Percentiles rank a stretch among this genome's conserved stretches.
Evolutionary conservation across 768 basidiomycete genomes (phyloP).

Genomic region (Kwoniella botswanensis): DNA sequence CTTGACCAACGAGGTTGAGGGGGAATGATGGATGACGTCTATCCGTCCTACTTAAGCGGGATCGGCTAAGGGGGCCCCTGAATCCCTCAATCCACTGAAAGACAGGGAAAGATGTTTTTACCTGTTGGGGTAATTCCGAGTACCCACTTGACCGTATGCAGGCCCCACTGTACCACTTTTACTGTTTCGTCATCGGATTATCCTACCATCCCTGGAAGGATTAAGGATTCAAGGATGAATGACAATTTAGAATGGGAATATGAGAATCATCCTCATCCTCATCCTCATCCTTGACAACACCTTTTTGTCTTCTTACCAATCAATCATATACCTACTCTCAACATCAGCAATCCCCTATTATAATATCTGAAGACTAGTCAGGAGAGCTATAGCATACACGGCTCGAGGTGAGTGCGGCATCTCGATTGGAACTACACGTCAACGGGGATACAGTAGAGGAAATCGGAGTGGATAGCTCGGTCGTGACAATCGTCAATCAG

Average conservation of each 20-base stretch:
- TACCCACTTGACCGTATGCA: background rate
- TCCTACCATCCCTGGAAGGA: background rate
- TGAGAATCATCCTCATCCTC: background rate
- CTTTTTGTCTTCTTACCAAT: background rate
- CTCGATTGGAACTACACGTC: background rate
- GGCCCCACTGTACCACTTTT: constrained; percentile 12
- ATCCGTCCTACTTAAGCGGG: background rate
- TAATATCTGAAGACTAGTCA: background rate
- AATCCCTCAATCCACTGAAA: constrained; percentile 1
- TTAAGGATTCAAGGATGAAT: background rate
- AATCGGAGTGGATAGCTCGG: background rate
- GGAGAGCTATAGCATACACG: background rate
- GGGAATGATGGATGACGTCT: constrained; percentile 1
- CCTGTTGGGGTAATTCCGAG: constrained; percentile 7
- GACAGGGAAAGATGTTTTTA: background rate
- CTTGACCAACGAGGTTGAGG: background rate
- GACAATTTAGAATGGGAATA: constrained; percentile 3
- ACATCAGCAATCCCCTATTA: background rate
- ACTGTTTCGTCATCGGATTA: constrained; percentile 5
- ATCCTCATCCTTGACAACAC: background rate
- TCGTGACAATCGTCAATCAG: background rate
- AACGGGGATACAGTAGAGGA: background rate
- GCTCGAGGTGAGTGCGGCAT: background rate
- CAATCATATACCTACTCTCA: background rate
- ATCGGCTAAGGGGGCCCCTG: constrained; percentile 15